Base-by-base conservation (phyloP, 2,329 filamentous ascomycete species). In the Ceratocystis harringtonii region DNA sequence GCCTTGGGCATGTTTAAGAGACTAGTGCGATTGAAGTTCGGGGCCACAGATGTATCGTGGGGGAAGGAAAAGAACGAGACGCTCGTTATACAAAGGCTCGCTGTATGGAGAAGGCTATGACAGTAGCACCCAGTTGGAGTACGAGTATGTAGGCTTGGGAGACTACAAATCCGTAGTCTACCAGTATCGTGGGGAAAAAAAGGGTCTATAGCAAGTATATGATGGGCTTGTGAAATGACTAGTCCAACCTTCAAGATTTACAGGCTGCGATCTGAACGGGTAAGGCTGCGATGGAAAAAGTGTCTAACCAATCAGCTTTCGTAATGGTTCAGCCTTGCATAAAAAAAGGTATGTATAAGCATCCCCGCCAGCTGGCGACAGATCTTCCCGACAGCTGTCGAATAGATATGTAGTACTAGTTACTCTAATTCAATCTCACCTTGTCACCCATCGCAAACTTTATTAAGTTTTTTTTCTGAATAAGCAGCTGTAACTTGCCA, bases 1-100 rank as follows among this genome's bases (percentile, higher is more conserved):
- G 81, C 80, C 69, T 78, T 82, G 70, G 82, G 81, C 82, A 85
- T 84, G 6, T 57, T 67, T 8, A 32, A 64, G 12, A 28, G 25
- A 30, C 4, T 5, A 57, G 25, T 5, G 52, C 52, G 52, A 30
- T 52, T 10, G 6, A 25, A 22, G 48, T 32, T n/a, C 52, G 12
- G 22, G 28, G 32, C 32, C 36, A n/a, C 30, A 45, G 22, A n/a
- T 30, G 28, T 52, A 22, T 58, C 41, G 32, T 57, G 12, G 19
- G 17, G 5, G 43, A 50, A 61, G 15, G 15, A 61, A 32, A 19
- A 64, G 12, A 41, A 19, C 25, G 62, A 25, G 25, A 15, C 30
- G 28, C 10, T 22, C 25, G 43, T 63, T 28, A 32, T 57, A 19
- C 25, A 25, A 41, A 15, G 36, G 36, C 36, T 41, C 1, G 36